Evolutionary conservation across 768 basidiomycete species (phyloP), one percentile per base, ranked within the genome.

Genomic region (Arthromyces matolae): DNA sequence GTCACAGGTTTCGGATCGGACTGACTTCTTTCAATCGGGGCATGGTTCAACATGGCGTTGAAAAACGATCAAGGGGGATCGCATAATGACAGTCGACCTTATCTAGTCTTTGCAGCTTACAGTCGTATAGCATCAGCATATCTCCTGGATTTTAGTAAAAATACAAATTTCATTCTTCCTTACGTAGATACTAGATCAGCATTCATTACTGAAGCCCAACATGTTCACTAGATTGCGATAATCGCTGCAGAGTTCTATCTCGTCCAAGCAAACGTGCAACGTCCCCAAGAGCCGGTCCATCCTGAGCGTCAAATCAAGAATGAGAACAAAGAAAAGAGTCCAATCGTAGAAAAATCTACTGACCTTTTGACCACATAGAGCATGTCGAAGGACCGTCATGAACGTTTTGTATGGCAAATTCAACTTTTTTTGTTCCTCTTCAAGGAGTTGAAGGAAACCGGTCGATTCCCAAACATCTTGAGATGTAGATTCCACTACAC

Each of bases 331-430:
- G 4, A n/a, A 20, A 14, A 9, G 39, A n/a, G n/a, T n/a, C n/a
- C n/a, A n/a, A n/a, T n/a, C n/a, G n/a, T n/a, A n/a, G 27, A 1
- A 20, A 20, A 38, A 14, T 27, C 24, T 59, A 75, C 47, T 86
- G 13, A 51, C 93, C 80, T 89, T 92, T 70, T 82, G 79, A 2
- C 84, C 93, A 1, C 86, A 93, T 55, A 96, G 61, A 3, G 86
- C 87, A 60, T 89, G 80, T 43, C 94, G 68, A 42, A 95, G 64
- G 0, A 80, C 76, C 1, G 77, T 84, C 82, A 93, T 84, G 55
- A 90, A 80, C 18, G 68, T 55, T 42, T 78, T 84, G 35, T 65
- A 65, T 42, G 73, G 68, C 10, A 78, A 47, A 3, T 63, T 66
- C 4, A 36, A 19, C 25, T 57, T 61, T 28, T 70, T 64, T 27